Evolutionary conservation across 2,329 filamentous ascomycete genomes (phyloP).

Genomic region (Trichophyton mentagrophytes): DNA sequence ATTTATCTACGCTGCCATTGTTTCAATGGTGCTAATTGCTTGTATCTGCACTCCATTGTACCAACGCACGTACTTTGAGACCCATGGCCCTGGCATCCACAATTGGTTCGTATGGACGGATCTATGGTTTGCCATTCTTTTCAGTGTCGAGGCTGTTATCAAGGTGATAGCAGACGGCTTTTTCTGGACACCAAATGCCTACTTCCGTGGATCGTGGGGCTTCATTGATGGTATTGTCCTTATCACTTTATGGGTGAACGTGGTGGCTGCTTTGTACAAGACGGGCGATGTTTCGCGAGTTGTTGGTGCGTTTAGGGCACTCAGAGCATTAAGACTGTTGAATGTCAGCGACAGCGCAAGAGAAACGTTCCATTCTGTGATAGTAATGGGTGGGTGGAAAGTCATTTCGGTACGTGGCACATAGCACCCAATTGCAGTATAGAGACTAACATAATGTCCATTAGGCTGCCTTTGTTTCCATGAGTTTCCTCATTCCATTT

Average conservation of each 20-base stretch:
- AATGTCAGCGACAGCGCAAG: slow-evolving; percentile 94
- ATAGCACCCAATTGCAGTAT: background rate
- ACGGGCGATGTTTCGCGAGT: slow-evolving; percentile 78
- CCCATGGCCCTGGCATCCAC: slow-evolving; percentile 44
- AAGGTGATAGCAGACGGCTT: slow-evolving; percentile 93
- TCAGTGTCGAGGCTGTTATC: slow-evolving; percentile 73
- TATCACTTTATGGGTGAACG: slow-evolving; percentile 89
- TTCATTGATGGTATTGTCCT: slow-evolving; percentile 88
- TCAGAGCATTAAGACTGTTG: slow-evolving; percentile 77
- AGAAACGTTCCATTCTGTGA: slow-evolving; percentile 92
- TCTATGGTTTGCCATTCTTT: slow-evolving; percentile 74
- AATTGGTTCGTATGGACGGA: slow-evolving; percentile 98
- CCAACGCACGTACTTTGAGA: slow-evolving; percentile 70
- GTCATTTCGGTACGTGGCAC: slow-evolving; percentile 56
- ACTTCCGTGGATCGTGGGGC: slow-evolving; percentile 92
- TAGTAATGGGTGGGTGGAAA: slow-evolving; percentile 89
- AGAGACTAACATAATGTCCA: background rate
- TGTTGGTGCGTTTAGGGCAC: slow-evolving; percentile 91
- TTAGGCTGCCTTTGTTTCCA: slow-evolving; percentile 74
- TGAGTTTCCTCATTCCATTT: slow-evolving; percentile 89
- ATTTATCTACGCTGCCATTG: slow-evolving; percentile 84
- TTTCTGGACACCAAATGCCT: slow-evolving; percentile 94
- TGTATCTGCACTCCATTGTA: slow-evolving; percentile 91
- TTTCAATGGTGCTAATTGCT: slow-evolving; percentile 93
- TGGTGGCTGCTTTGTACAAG: slow-evolving; percentile 66